Base-by-base conservation (phyloP, 495 filamentous ascomycete species). In the Durotheca rogersii region DNA sequence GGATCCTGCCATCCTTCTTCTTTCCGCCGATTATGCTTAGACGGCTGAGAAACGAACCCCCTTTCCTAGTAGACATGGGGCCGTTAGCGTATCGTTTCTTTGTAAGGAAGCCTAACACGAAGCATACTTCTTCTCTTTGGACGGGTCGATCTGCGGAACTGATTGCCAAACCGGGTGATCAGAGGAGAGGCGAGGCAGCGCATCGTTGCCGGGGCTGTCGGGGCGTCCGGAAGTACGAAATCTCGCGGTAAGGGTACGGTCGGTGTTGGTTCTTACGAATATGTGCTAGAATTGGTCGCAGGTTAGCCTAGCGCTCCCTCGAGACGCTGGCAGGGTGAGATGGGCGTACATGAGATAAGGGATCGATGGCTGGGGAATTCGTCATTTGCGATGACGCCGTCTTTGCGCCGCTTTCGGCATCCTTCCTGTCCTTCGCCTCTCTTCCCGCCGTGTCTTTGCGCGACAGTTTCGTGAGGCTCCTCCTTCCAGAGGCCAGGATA, bases 1-100 rank as follows among this genome's bases (percentile, higher is more conserved):
- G 73, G 21, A 75, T 72, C 23, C 72, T 70, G 9, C 69, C 55
- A 34, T 78, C 74, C 60, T 83, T 87, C 67, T 86, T 91, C 70
- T 86, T 92, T 41, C 77, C 77, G 15, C 85, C 82, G 54, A 90
- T 90, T 55, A 97, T 87, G 54, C 69, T 73, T 19, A 81, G 66
- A 31, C 90, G 84, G 70, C 90, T 95, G 34, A 99, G 79, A 62
- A 99, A 95, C 10, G 89, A 95, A 20, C 86, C 83, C 4, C 87
- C 87, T 70, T 91, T 95, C 71, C 84, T 95, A 51, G 49, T 27
- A 21, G 31, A 33, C 20, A 19, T 23, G 7, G 4, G 11, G 6
- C 41, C 3, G 58, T 71, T 56, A 72, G 61, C 51, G 49, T 46
- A 20, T 21, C n/a, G n/a, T n/a, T n/a, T n/a, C n/a, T 27, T 27